Percentiles rank a stretch among this genome's conserved stretches.
phyloP scores from a whole-genome alignment of 768 basidiomycete genomes.

The Leucosporidium creatinivorum region DNA sequence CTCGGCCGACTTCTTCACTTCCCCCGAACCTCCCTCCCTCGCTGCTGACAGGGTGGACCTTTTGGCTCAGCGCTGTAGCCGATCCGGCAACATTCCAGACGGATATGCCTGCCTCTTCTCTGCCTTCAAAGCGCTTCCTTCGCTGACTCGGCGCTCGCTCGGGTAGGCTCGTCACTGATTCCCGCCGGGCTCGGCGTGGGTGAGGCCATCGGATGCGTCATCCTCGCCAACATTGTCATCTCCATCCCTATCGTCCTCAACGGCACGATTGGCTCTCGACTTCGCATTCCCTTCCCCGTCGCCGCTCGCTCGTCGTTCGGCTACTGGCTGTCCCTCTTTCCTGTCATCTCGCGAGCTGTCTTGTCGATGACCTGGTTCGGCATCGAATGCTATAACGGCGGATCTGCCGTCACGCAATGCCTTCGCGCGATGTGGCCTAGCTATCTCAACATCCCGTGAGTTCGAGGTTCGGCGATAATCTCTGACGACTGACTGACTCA shows the following conservation, averaged over 20 bases:
- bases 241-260: conserved; percentile 67
- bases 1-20: too few relatives aligned
- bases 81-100: neutral
- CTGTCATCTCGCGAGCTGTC: neutral
- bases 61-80: too few relatives aligned
- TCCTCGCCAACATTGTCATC: conserved; percentile 65
- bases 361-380: neutral
- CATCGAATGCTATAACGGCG: neutral
- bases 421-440: conserved; percentile 76
- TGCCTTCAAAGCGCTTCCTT: too few relatives aligned
- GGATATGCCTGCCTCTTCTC: neutral
- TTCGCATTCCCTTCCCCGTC: conserved; percentile 2
- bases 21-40: too few relatives aligned
- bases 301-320: neutral
- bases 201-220: conserved; percentile 49
- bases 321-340: neutral
- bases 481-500: too few relatives aligned
- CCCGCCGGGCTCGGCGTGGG: conserved; percentile 15
- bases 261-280: conserved; percentile 45
- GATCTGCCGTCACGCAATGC: neutral
- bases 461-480: neutral
- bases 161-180: conserved; percentile 17
- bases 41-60: too few relatives aligned
- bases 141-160: neutral
- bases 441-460: conserved; percentile 51